These are phyloP conservation scores for Globisporangium middletonii DNA, from an alignment of 352 stramenopile species.

Conservation along the genomic window DNA sequence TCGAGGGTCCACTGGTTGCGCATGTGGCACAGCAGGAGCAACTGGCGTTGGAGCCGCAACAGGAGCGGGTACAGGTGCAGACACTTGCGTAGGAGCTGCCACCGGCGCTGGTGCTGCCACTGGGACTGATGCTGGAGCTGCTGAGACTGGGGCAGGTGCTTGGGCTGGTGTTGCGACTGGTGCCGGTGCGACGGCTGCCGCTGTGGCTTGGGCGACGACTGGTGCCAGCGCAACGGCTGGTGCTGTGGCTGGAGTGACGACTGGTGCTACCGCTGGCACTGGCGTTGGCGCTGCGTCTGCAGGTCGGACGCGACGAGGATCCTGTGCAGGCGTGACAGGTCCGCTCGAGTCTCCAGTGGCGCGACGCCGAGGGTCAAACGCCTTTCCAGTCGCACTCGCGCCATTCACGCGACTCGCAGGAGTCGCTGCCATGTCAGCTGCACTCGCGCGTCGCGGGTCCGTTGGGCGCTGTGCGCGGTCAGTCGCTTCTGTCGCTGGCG, in stretches of 20 bases:
- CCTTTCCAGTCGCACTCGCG: conserved; percentile 11
- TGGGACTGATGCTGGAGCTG: background rate
- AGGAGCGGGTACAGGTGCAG: background rate
- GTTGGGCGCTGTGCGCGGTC: conserved; percentile 5
- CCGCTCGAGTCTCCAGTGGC: conserved; percentile 9
- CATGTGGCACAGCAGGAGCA: background rate
- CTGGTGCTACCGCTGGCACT: background rate
- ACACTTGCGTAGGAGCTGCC: background rate
- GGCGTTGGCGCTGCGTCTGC: background rate
- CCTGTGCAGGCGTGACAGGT: background rate
- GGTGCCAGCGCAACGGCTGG: too few species aligned
- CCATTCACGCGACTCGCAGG: background rate
- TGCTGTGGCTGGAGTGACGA: too few species aligned
- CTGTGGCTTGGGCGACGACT: too few species aligned
- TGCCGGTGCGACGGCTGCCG: too few species aligned
- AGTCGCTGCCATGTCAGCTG: background rate
- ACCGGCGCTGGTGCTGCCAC: background rate
- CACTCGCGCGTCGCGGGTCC: conserved; percentile 16
- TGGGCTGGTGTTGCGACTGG: too few species aligned
- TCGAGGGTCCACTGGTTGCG: conserved; percentile 22
- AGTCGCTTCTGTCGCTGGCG: background rate
- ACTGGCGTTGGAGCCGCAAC: background rate
- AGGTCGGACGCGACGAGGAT: background rate
- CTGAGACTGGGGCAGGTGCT: too few species aligned
- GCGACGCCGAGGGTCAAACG: conserved; percentile 31